Evolutionary conservation across 768 basidiomycete species (phyloP).

Genomic region (Lactarius vividus): DNA sequence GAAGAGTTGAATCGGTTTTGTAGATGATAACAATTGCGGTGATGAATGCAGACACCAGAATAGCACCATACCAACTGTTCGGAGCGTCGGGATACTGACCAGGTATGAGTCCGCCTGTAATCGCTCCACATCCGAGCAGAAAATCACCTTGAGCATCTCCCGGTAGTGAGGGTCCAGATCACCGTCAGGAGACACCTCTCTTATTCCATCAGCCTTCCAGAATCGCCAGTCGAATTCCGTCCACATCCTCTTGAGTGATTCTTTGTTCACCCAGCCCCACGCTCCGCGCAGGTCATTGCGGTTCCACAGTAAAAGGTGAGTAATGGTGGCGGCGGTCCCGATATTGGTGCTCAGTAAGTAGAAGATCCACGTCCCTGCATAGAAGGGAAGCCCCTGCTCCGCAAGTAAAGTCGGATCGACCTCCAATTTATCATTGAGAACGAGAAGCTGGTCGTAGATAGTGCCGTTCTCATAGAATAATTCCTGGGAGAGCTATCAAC

Average conservation of each 20-base stretch:
- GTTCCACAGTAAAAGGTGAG: conserved; percentile 49
- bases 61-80: conserved; percentile 36
- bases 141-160: conserved; percentile 47
- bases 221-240: conserved; percentile 41
- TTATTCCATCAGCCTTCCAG: conserved; percentile 43
- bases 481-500: conserved; percentile 29
- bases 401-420: too few relatives aligned
- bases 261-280: conserved; percentile 47
- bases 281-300: conserved; percentile 41
- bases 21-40: conserved; percentile 44
- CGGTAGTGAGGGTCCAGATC: conserved; percentile 49
- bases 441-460: too few relatives aligned
- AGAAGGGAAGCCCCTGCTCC: conserved; percentile 47
- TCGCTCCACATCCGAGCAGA: not conserved
- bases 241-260: conserved; percentile 37
- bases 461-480: too few relatives aligned
- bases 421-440: too few relatives aligned
- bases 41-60: conserved; percentile 32
- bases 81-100: conserved; percentile 38
- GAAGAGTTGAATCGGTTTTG: conserved; percentile 47
- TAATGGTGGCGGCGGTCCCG: conserved; percentile 48
- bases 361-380: conserved; percentile 48
- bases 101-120: not conserved
- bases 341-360: conserved; percentile 45
- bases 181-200: conserved; percentile 30